These are phyloP conservation scores for Hypoxylon lienhwacheense DNA, from an alignment of 495 filamentous ascomycete genomes.

Conservation along the genomic window DNA sequence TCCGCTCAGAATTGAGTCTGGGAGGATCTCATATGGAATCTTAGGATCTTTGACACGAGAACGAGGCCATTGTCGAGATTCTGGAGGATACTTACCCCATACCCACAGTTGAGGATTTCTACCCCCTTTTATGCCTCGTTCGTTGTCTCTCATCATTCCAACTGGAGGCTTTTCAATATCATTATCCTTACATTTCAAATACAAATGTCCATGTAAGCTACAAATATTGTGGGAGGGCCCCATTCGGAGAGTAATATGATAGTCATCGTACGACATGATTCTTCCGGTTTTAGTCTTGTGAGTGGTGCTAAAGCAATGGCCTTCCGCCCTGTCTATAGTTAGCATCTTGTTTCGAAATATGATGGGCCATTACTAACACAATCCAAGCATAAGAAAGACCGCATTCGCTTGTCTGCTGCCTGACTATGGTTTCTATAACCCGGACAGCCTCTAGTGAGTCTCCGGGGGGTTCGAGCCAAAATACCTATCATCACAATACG, in stretches of 20 bases:
- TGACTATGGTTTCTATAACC: background rate
- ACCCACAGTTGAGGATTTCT: constrained; percentile 20
- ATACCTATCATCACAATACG: background rate
- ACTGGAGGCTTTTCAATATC: background rate
- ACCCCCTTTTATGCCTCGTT: constrained; percentile 10
- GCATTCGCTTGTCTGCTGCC: background rate
- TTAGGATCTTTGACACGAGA: background rate
- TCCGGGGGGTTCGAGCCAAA: background rate
- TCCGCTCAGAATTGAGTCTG: constrained; percentile 1
- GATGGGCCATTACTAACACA: background rate
- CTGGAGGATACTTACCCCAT: constrained; percentile 13
- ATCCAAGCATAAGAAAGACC: constrained; percentile 12
- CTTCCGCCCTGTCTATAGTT: constrained; percentile 1
- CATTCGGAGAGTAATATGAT: constrained; percentile 19
- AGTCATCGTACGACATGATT: constrained; percentile 1
- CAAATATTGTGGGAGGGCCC: background rate
- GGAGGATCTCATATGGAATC: constrained; percentile 4
- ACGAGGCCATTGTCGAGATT: constrained; percentile 4
- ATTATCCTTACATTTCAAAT: constrained; percentile 6
- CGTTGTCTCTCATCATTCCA: constrained; percentile 4
- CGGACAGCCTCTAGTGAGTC: background rate
- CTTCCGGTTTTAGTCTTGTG: background rate
- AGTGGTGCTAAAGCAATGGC: constrained; percentile 1
- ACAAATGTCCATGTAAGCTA: constrained; percentile 18
- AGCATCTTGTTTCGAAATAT: background rate